phyloP scores from a whole-genome alignment of 1,284 basidiomycete genomes.

The Austroboletus novae-zelandiae region DNA sequence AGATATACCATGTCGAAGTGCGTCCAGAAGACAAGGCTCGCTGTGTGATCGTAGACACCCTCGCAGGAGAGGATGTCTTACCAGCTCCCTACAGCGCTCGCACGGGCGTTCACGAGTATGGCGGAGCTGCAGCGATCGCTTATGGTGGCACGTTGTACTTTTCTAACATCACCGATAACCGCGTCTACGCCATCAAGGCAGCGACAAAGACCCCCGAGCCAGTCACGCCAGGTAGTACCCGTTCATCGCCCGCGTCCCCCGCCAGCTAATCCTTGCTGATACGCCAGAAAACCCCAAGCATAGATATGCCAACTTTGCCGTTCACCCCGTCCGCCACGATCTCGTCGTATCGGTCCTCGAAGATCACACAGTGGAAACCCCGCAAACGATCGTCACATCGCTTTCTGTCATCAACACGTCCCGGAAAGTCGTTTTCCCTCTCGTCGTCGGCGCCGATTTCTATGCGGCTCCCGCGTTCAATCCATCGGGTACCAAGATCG shows the following conservation, averaged over 20 bases:
- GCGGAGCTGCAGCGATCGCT: slow-evolving; percentile 37
- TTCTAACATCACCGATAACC: slow-evolving; percentile 28
- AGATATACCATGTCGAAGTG: slow-evolving; percentile 39
- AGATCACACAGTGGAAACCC: slow-evolving; percentile 56
- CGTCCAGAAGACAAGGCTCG: slow-evolving; percentile 39
- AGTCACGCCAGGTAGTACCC: slow-evolving; percentile 29
- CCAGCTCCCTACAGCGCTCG: slow-evolving; percentile 36
- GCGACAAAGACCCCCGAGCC: slow-evolving; percentile 7
- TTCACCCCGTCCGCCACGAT: slow-evolving; percentile 26
- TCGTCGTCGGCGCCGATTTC: slow-evolving; percentile 55
- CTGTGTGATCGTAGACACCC: slow-evolving; percentile 27
- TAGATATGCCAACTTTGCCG: slow-evolving; percentile 49
- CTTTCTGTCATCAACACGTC: slow-evolving; percentile 46
- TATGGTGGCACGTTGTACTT: slow-evolving; percentile 27
- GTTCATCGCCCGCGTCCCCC: background rate
- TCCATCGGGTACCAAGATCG: slow-evolving; percentile 61
- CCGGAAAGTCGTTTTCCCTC: slow-evolving; percentile 26
- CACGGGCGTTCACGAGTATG: slow-evolving; percentile 41
- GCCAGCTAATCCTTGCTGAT: slow-evolving; percentile 2
- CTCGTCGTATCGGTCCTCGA: slow-evolving; percentile 44
- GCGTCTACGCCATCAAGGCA: slow-evolving; percentile 20
- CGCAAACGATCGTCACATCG: slow-evolving; percentile 48
- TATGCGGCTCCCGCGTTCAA: slow-evolving; percentile 59
- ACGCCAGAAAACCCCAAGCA: slow-evolving; percentile 35
- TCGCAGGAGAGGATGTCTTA: slow-evolving; percentile 30